These are phyloP conservation scores for Pichia sp. DNA, from an alignment of 1,139 yeast species.

Conservation along the genomic window DNA sequence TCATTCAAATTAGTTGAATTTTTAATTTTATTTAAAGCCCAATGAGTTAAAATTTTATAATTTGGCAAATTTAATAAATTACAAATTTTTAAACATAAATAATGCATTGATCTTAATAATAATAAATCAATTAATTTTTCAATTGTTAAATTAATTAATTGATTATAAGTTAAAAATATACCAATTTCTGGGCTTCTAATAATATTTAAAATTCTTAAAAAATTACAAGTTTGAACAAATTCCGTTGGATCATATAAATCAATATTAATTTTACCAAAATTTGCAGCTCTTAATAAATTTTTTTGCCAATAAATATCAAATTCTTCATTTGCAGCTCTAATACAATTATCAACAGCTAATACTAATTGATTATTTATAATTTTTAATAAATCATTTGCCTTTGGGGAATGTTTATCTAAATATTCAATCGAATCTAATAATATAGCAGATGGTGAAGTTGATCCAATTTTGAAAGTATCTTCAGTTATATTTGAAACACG, in stretches of 20 bases:
- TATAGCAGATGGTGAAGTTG: slow-evolving; percentile 77
- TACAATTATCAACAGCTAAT: slow-evolving; percentile 64
- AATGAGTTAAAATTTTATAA: slow-evolving; percentile 58
- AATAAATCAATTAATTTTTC: slow-evolving; percentile 53
- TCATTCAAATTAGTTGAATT: slow-evolving; percentile 52
- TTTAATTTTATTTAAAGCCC: slow-evolving; percentile 76
- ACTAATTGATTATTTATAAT: slow-evolving; percentile 48
- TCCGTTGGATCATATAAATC: slow-evolving; percentile 50
- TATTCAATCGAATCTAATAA: slow-evolving; percentile 77
- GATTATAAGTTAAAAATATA: slow-evolving; percentile 54
- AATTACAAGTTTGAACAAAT: slow-evolving; percentile 56
- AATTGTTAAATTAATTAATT: slow-evolving; percentile 46
- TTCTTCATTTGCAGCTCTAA: slow-evolving; percentile 72
- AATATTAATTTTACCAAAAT: slow-evolving; percentile 74
- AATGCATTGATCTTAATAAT: slow-evolving; percentile 54
- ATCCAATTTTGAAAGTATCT: slow-evolving; percentile 72
- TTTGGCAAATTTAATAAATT: slow-evolving; percentile 46
- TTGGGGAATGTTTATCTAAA: slow-evolving; percentile 62
- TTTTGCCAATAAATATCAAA: slow-evolving; percentile 77
- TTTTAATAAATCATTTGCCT: slow-evolving; percentile 73
- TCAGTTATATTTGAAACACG: slow-evolving; percentile 56
- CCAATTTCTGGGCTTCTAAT: slow-evolving; percentile 62
- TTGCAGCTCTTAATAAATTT: slow-evolving; percentile 68
- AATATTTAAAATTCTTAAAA: slow-evolving; percentile 63
- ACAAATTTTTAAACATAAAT: slow-evolving; percentile 57